These are phyloP conservation scores for Mortierella alpina DNA, from an alignment of 192 early-diverging fungal species.

Conservation along the genomic window DNA sequence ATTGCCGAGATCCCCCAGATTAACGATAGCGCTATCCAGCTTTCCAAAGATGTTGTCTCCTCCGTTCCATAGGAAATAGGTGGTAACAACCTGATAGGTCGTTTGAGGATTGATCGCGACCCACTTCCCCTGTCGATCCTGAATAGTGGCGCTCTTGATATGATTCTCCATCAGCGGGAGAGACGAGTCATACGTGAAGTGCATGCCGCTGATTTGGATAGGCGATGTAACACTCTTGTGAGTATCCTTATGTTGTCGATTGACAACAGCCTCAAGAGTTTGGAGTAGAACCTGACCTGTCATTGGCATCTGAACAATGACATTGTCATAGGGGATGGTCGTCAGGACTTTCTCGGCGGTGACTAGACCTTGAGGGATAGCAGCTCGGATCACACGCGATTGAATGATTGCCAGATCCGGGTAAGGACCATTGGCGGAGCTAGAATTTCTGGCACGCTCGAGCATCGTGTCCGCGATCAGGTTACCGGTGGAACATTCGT, in stretches of 20 bases:
- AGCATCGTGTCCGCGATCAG: conserved; percentile 70
- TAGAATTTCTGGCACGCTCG: not conserved
- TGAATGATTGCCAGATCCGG: conserved; percentile 57
- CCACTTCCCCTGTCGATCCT: conserved; percentile 50
- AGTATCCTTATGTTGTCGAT: conserved; percentile 16
- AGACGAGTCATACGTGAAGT: conserved; percentile 41
- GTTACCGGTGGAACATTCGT: conserved; percentile 67
- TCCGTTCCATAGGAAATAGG: conserved; percentile 64
- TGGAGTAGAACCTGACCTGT: conserved; percentile 61
- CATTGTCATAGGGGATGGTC: conserved; percentile 70
- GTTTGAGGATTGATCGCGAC: not conserved
- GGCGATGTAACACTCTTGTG: conserved; percentile 55
- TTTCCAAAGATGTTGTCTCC: conserved; percentile 56
- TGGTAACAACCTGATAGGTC: conserved; percentile 61
- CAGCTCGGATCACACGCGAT: conserved; percentile 69
- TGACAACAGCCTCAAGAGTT: conserved; percentile 55
- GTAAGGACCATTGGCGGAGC: not conserved
- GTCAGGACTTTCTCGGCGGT: conserved; percentile 63
- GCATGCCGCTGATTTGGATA: conserved; percentile 68
- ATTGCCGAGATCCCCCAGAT: conserved; percentile 4
- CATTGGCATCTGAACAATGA: conserved; percentile 53
- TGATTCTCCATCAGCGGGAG: conserved; percentile 11
- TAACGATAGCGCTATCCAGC: conserved; percentile 8
- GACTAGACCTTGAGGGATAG: conserved; percentile 59
- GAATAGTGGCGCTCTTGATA: conserved; percentile 44